Evolutionary conservation across 805 yeast genomes (phyloP).

Genomic region (Tetrapisispora iriomotensis): DNA sequence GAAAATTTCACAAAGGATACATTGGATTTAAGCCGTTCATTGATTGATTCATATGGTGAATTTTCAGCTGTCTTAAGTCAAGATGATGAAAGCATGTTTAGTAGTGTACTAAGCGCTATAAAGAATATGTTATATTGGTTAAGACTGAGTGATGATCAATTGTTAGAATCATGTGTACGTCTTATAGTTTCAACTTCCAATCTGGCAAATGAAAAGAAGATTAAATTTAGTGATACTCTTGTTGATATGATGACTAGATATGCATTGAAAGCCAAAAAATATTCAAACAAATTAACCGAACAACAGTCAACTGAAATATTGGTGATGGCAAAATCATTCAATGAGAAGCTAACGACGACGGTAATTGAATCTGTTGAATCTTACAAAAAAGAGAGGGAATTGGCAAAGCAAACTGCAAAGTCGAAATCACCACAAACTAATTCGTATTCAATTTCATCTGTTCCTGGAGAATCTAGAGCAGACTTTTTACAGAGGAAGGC

Average conservation of each 20-base stretch:
- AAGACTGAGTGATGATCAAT: constrained; percentile 67
- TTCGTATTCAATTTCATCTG: constrained; percentile 6
- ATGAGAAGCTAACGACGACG: constrained; percentile 44
- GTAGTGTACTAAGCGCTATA: constrained; percentile 51
- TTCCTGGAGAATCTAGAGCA: constrained; percentile 19
- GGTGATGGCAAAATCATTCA: constrained; percentile 47
- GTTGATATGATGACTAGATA: constrained; percentile 50
- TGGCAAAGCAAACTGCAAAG: constrained; percentile 5
- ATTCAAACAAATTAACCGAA: constrained; percentile 58
- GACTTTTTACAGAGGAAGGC: constrained; percentile 28
- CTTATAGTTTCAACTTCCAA: constrained; percentile 59
- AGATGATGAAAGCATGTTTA: constrained; percentile 34
- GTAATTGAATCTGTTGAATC: constrained; percentile 36
- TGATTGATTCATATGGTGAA: constrained; percentile 58
- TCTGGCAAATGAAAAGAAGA: constrained; percentile 45
- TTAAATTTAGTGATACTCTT: constrained; percentile 43
- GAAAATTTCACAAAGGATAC: constrained; percentile 82
- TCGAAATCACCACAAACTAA: constrained; percentile 6
- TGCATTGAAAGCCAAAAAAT: constrained; percentile 56
- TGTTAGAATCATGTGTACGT: constrained; percentile 56
- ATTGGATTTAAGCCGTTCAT: constrained; percentile 60
- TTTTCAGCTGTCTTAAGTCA: constrained; percentile 32
- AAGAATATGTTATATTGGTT: constrained; percentile 69
- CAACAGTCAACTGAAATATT: constrained; percentile 59
- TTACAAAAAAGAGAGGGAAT: constrained; percentile 27